phyloP scores from a whole-genome alignment of 345 rosid genomes.

The Brassica cretica region DNA sequence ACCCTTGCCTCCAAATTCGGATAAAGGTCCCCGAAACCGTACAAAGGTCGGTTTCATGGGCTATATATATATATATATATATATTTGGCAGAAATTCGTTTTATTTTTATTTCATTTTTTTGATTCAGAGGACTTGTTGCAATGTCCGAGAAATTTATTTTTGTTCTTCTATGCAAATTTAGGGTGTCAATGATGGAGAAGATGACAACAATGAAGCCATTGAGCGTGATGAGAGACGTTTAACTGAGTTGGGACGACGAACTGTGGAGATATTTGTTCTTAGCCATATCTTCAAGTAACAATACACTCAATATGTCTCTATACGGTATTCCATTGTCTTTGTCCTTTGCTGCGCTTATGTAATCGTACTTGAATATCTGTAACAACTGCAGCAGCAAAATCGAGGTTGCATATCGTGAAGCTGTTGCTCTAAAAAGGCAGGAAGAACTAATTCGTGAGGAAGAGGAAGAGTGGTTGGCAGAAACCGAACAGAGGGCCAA shows the following conservation, averaged over 20 bases:
- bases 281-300: slow-evolving; percentile 87
- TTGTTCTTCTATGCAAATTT: slow-evolving; percentile 25
- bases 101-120: not conserved
- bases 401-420: slow-evolving; percentile 96
- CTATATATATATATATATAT: not conserved
- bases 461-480: slow-evolving; percentile 90
- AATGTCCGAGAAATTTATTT: not conserved
- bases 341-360: slow-evolving; percentile 3
- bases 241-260: slow-evolving; percentile 85
- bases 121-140: not conserved
- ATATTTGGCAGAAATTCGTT: not conserved
- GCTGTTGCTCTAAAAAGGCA: slow-evolving; percentile 95
- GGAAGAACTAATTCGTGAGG: slow-evolving; percentile 97
- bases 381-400: slow-evolving; percentile 64
- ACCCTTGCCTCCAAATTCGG: slow-evolving; percentile 92
- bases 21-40: slow-evolving; percentile 86
- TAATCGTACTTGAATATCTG: slow-evolving; percentile 15
- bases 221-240: slow-evolving; percentile 88
- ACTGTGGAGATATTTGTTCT: slow-evolving; percentile 95
- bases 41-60: slow-evolving; percentile 61
- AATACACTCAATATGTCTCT: slow-evolving; percentile 13
- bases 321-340: not conserved
- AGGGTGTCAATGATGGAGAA: slow-evolving; percentile 90
- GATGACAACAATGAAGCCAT: slow-evolving; percentile 73
- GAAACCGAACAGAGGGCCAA: slow-evolving; percentile 86